Percentiles rank a stretch among this genome's conserved stretches.
These are phyloP conservation scores for Pezicula radicicola DNA, from an alignment of 2,329 filamentous ascomycete species.

Conservation along the genomic window DNA sequence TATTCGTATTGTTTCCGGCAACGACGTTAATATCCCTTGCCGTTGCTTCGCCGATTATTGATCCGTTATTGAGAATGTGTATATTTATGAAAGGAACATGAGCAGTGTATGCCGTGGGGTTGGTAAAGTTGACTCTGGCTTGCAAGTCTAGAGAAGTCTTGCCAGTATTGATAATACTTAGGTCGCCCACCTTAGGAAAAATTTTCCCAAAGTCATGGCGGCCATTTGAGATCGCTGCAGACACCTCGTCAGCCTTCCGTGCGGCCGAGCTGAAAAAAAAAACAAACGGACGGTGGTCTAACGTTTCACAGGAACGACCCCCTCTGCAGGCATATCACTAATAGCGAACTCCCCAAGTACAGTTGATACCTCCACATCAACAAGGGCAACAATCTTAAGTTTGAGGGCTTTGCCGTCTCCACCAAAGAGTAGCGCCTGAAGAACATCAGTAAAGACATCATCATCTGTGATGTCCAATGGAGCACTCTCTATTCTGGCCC, in stretches of 20 bases:
- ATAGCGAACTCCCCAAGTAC: constrained; percentile 77
- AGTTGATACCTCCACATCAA: constrained; percentile 81
- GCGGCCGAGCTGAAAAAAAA: constrained; percentile 26
- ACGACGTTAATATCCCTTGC: constrained; percentile 60
- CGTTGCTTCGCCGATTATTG: constrained; percentile 72
- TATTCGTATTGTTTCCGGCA: constrained; percentile 68
- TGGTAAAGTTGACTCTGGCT: constrained; percentile 78
- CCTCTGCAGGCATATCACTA: constrained; percentile 80
- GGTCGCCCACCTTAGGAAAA: constrained; percentile 63
- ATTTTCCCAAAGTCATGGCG: constrained; percentile 37
- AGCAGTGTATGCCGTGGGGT: constrained; percentile 85
- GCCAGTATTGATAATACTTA: constrained; percentile 72
- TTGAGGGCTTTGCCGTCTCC: constrained; percentile 54
- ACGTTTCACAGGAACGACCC: constrained; percentile 90
- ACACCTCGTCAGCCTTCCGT: constrained; percentile 28
- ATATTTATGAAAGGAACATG: constrained; percentile 77
- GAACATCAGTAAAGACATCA: constrained; percentile 73
- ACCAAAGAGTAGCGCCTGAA: constrained; percentile 79
- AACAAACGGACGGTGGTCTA: constrained; percentile 59
- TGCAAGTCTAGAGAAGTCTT: constrained; percentile 67
- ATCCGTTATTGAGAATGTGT: constrained; percentile 70
- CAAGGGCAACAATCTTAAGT: constrained; percentile 72
- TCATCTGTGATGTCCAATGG: constrained; percentile 81
- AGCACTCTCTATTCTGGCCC: constrained; percentile 72
- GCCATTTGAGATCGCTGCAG: constrained; percentile 56